Evolutionary conservation across 345 rosid genomes (phyloP).

Genomic region (Sapria himalayana): DNA sequence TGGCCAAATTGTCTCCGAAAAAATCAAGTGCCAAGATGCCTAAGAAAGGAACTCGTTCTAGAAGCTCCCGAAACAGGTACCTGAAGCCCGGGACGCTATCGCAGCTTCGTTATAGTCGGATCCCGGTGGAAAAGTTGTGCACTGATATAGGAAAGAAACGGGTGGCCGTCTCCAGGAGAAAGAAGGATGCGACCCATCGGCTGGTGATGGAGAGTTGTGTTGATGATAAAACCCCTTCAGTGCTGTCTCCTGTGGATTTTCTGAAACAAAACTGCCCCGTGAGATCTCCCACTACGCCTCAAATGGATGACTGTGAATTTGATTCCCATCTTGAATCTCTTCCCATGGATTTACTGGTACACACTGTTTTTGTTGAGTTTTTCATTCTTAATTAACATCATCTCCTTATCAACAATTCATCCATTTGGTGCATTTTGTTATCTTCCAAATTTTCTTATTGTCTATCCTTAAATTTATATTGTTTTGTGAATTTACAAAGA

Average conservation of each 20-base stretch:
- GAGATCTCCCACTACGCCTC: constrained; percentile 71
- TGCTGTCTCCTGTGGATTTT: constrained; percentile 38
- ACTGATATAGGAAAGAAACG: constrained; percentile 60
- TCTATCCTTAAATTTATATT: background rate
- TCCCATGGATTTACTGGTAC: constrained; percentile 79
- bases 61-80: constrained; percentile 34
- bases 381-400: background rate
- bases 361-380: background rate
- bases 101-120: constrained; percentile 38
- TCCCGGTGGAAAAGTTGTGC: constrained; percentile 32
- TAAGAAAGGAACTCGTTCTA: constrained; percentile 30
- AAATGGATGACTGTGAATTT: constrained; percentile 21
- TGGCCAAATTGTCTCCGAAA: constrained; percentile 60
- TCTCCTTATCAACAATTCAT: no score
- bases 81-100: constrained; percentile 79
- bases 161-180: constrained; percentile 24
- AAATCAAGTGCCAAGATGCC: constrained; percentile 22
- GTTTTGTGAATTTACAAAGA: background rate
- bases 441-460: background rate
- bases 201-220: constrained; percentile 10
- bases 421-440: no score
- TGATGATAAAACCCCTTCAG: constrained; percentile 28
- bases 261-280: constrained; percentile 20
- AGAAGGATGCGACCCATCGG: constrained; percentile 17
- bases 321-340: constrained; percentile 72